phyloP scores from a whole-genome alignment of 495 filamentous ascomycete species.

The Xylaria scruposa region DNA sequence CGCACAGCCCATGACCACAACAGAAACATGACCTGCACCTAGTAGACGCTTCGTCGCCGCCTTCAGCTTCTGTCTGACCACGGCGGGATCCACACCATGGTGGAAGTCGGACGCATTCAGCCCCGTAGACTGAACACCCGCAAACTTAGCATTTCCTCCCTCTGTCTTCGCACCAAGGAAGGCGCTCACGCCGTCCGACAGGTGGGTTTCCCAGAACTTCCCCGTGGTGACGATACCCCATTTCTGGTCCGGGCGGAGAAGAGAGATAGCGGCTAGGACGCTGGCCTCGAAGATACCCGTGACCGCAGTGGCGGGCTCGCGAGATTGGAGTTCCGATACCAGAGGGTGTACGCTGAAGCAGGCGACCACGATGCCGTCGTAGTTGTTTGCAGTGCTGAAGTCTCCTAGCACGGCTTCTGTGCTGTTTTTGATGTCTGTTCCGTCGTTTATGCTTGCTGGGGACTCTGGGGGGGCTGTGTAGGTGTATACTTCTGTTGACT shows the following conservation, averaged over 20 bases:
- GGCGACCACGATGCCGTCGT: constrained; percentile 82
- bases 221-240: constrained; percentile 95
- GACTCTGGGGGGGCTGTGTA: constrained; percentile 60
- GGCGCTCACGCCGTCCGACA: constrained; percentile 65
- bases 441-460: constrained; percentile 70
- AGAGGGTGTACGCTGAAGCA: constrained; percentile 92
- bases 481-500: constrained; percentile 52
- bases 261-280: constrained; percentile 63
- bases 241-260: constrained; percentile 50
- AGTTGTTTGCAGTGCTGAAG: constrained; percentile 47
- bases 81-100: constrained; percentile 63
- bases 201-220: constrained; percentile 76
- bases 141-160: constrained; percentile 57
- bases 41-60: constrained; percentile 73
- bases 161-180: constrained; percentile 54
- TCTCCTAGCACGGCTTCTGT: constrained; percentile 61
- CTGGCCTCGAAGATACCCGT: constrained; percentile 90
- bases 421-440: constrained; percentile 59
- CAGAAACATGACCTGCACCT: constrained; percentile 60
- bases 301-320: constrained; percentile 50
- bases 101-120: constrained; percentile 84
- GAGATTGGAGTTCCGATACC: constrained; percentile 61
- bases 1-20: constrained; percentile 81
- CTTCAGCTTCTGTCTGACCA: constrained; percentile 69
- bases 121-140: constrained; percentile 83